phyloP scores from a whole-genome alignment of 441 rosid genomes.

The Croton laevigatus region DNA sequence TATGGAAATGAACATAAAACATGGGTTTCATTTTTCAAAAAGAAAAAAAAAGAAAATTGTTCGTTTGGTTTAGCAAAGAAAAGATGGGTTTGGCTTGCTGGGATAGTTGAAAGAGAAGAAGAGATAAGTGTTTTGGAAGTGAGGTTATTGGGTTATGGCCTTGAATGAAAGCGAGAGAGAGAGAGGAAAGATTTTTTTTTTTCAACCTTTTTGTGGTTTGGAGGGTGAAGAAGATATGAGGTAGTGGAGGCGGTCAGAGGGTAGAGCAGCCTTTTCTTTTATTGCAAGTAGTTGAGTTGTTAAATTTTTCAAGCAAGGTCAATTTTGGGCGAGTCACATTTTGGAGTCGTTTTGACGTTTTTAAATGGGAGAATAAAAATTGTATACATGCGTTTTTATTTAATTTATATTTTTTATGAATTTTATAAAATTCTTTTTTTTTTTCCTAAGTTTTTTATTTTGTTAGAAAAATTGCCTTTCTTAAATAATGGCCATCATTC shows the following conservation, averaged over 20 bases:
- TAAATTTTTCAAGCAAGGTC: not conserved
- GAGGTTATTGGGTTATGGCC: not conserved
- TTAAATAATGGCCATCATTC: too few species aligned
- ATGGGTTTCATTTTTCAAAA: not conserved
- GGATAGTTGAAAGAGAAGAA: not conserved
- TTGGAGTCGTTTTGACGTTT: too few species aligned
- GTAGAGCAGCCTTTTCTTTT: conserved; percentile 15
- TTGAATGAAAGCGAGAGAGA: not conserved
- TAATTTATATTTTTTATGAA: too few species aligned
- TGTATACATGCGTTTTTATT: too few species aligned
- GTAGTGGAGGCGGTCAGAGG: not conserved
- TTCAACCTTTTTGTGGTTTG: not conserved
- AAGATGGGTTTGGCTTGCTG: too few species aligned
- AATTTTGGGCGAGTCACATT: too few species aligned
- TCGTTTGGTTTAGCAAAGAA: not conserved
- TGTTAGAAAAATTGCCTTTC: too few species aligned
- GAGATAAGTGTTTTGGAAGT: not conserved
- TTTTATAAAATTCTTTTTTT: too few species aligned
- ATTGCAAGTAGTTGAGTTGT: not conserved
- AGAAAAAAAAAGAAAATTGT: not conserved
- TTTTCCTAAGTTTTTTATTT: too few species aligned
- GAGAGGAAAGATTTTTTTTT: not conserved
- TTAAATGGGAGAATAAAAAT: too few species aligned
- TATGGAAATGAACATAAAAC: not conserved
- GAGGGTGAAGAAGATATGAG: not conserved